A percentile compares a stretch with the other conserved stretches of the same genome.
Evolutionary conservation across 345 rosid species (phyloP).

Genomic region (Sisymbrium altissimum): DNA sequence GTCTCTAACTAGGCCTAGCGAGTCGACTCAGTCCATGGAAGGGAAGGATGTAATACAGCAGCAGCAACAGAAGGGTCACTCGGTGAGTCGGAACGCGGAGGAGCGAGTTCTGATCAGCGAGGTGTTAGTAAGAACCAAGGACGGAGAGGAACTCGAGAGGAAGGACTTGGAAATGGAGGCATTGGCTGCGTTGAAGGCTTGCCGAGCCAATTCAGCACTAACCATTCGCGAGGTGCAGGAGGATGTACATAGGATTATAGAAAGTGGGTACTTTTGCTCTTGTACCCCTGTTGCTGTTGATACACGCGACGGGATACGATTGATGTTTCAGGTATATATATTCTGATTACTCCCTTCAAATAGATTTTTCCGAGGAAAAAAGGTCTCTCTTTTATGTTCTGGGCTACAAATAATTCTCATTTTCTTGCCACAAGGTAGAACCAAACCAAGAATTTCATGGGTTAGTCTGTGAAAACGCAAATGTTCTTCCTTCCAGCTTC

Average conservation of each 20-base stretch:
- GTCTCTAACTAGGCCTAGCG: conserved; percentile 37
- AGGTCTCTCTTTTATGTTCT: not conserved
- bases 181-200: conserved; percentile 70
- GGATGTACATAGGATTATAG: conserved; percentile 88
- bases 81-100: conserved; percentile 53
- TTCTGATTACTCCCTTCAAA: not conserved
- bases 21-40: conserved; percentile 40
- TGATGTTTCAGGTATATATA: conserved; percentile 87
- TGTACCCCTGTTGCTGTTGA: conserved; percentile 93
- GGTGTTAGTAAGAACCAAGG: conserved; percentile 87
- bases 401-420: conserved; percentile 22
- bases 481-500: conserved; percentile 88
- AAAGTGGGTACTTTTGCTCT: conserved; percentile 80
- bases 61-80: conserved; percentile 43
- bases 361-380: not conserved
- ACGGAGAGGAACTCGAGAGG: conserved; percentile 90
- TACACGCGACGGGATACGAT: conserved; percentile 81
- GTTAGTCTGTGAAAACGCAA: conserved; percentile 91
- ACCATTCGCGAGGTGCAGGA: conserved; percentile 86
- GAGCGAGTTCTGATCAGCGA: conserved; percentile 89
- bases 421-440: conserved; percentile 85
- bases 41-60: conserved; percentile 29
- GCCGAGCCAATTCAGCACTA: conserved; percentile 83
- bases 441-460: conserved; percentile 94
- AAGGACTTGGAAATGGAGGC: conserved; percentile 90